These are phyloP conservation scores for Plectosphaerella sp. DNA, from an alignment of 2,329 filamentous ascomycete genomes.

Conservation along the genomic window DNA sequence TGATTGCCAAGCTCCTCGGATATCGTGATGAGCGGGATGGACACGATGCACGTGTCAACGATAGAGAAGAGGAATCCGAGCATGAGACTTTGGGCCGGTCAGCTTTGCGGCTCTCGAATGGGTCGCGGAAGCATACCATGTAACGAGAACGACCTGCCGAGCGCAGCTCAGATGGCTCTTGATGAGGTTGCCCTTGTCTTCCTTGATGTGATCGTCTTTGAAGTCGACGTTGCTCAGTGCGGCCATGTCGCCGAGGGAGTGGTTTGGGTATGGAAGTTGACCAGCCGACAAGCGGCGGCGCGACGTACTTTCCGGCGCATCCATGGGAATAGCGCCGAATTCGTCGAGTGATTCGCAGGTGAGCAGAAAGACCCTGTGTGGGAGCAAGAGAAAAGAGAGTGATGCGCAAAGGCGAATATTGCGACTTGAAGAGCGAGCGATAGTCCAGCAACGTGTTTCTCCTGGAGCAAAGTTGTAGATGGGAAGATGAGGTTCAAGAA, in stretches of 20 bases:
- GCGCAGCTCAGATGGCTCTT: conserved; percentile 3
- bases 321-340: background rate
- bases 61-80: conserved; percentile 52
- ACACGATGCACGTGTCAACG: conserved; percentile 54
- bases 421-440: no score
- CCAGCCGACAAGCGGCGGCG: conserved; percentile 3
- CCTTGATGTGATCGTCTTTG: no score
- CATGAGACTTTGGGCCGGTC: conserved; percentile 19
- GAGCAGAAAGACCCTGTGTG: no score
- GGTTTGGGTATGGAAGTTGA: conserved; percentile 17
- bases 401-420: no score
- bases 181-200: background rate
- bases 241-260: conserved; percentile 16
- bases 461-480: no score
- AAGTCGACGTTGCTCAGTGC: conserved; percentile 2
- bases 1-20: conserved; percentile 47
- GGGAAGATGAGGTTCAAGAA: no score
- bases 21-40: conserved; percentile 53
- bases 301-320: background rate
- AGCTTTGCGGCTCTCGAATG: background rate
- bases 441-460: no score
- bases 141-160: conserved; percentile 26
- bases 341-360: no score
- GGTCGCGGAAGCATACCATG: conserved; percentile 21
- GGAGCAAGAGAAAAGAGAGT: no score